Base-by-base conservation (phyloP, 1,284 basidiomycete genomes). In the Cystobasidium sp. region DNA sequence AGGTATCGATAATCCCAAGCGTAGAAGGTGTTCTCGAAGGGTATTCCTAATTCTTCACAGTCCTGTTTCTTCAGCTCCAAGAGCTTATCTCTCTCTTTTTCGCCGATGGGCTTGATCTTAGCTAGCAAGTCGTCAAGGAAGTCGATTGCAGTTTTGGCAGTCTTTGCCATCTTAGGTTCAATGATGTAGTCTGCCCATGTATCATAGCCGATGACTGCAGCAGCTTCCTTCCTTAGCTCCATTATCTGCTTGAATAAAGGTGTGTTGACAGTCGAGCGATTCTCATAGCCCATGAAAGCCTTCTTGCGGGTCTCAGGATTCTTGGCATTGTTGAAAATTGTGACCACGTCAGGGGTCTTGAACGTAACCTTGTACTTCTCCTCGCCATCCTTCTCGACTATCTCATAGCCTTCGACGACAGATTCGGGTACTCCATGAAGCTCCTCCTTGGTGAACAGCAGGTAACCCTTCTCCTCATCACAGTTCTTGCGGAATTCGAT, bases 101-200 rank as follows among this genome's bases (percentile, higher is more conserved):
- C 76, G 3, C 87, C 91, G 31, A 93, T 85, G 0, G 91, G 90
- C 22, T 86, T 86, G n/a, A 94, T 85, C 79, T 91, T 90, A 41
- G 82, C 80, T 79, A 90, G 87, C 49, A 94, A 87, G 63, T 92
- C 90, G 49, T 87, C 84, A 68, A 93, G 84, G 84, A 94, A 89
- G 49, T 86, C 84, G 78, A 85, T 81, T 1, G 90, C 88, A 61
- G 85, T 85, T 59, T 87, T 83, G 1, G 87, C 88, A 46, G 84
- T 86, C 81, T 92, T 92, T 76, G 90, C 88, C 92, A 94, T 93
- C 84, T 92, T 93, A 69, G 88, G 86, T 80, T 93, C 91, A 0
- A 91, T 91, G 31, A 88, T 82, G 80, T 88, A 93, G 80, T 91
- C 90, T 0, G 90, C 91, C 89, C 91, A 92, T 18, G 87, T 91